Percentiles rank a stretch among this genome's conserved stretches.
These are phyloP conservation scores for Phylloporus sp. DNA, from an alignment of 768 basidiomycete species.

Conservation along the genomic window DNA sequence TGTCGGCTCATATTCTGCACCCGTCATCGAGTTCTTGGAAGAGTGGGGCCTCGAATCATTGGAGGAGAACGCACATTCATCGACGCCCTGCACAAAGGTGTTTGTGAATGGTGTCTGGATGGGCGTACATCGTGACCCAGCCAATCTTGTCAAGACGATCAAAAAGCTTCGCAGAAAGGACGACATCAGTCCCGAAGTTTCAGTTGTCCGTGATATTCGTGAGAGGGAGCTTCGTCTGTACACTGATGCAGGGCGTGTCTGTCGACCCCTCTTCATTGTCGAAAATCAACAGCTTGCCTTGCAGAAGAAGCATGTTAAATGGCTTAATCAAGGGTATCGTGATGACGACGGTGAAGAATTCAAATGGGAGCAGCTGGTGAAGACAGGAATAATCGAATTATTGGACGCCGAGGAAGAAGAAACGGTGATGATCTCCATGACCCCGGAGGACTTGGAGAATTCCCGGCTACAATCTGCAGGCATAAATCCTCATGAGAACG, in stretches of 20 bases:
- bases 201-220: conserved; percentile 95
- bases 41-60: conserved; percentile 97
- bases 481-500: conserved; percentile 54
- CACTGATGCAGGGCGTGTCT: conserved; percentile 95
- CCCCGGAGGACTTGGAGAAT: conserved; percentile 89
- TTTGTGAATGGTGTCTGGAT: conserved; percentile 99
- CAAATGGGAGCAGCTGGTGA: conserved; percentile 83
- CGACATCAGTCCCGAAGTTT: conserved; percentile 94
- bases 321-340: conserved; percentile 55
- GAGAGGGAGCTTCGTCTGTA: conserved; percentile 92
- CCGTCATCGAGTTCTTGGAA: conserved; percentile 96
- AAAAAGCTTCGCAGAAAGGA: conserved; percentile 90
- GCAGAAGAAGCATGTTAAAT: conserved; percentile 79
- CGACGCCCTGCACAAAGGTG: conserved; percentile 86
- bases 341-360: conserved; percentile 59
- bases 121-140: conserved; percentile 95
- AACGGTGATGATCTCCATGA: conserved; percentile 99
- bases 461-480: conserved; percentile 66
- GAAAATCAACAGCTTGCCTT: conserved; percentile 83
- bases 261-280: conserved; percentile 95
- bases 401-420: conserved; percentile 99
- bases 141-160: conserved; percentile 88
- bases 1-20: conserved; percentile 92
- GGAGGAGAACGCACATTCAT: conserved; percentile 87
- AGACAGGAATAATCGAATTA: conserved; percentile 86